These are phyloP conservation scores for Zymoseptoria tritici DNA, from an alignment of 2,329 filamentous ascomycete species.

Conservation along the genomic window DNA sequence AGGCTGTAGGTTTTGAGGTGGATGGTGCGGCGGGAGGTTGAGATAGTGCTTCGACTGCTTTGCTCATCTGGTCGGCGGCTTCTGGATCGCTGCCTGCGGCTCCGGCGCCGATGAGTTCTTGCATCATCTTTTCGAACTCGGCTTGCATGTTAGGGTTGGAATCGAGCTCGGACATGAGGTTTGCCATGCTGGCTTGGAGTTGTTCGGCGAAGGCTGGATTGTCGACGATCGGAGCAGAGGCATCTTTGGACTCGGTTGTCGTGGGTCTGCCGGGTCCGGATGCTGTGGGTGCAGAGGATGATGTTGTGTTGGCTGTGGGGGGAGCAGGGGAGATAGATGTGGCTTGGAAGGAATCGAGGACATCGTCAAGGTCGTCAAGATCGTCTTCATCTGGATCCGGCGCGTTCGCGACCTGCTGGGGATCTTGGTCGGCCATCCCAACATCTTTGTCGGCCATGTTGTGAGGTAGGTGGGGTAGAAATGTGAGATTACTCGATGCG, in stretches of 20 bases:
- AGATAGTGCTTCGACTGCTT: constrained; percentile 27
- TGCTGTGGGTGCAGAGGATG: constrained; percentile 30
- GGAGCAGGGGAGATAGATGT: constrained; percentile 30
- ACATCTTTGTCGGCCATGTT: constrained; percentile 23
- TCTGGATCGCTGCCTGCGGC: constrained; percentile 29
- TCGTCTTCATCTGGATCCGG: constrained; percentile 91
- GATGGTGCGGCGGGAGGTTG: constrained; percentile 5
- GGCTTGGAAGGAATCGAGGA: constrained; percentile 82
- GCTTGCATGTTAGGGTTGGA: constrained; percentile 59
- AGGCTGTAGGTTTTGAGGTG: constrained; percentile 14
- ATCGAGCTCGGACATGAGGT: constrained; percentile 65
- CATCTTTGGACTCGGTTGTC: constrained; percentile 21
- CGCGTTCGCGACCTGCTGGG: constrained; percentile 24
- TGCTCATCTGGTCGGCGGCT: constrained; percentile 26
- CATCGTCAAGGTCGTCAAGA: constrained; percentile 85
- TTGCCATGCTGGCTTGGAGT: constrained; percentile 84
- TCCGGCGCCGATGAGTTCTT: constrained; percentile 48
- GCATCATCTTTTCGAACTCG: constrained; percentile 56
- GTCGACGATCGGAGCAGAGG: constrained; percentile 38
- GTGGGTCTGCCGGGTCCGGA: constrained; percentile 34
- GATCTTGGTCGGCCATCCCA: constrained; percentile 9
- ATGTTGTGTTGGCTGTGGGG: constrained; percentile 7
- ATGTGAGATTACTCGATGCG: neutral
- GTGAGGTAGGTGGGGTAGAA: neutral
- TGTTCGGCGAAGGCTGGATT: constrained; percentile 70